Percentiles rank a stretch among this genome's conserved stretches.
These are phyloP conservation scores for Protomyces lactucae-debilis DNA, from an alignment of 1,139 yeast genomes.

Conservation along the genomic window DNA sequence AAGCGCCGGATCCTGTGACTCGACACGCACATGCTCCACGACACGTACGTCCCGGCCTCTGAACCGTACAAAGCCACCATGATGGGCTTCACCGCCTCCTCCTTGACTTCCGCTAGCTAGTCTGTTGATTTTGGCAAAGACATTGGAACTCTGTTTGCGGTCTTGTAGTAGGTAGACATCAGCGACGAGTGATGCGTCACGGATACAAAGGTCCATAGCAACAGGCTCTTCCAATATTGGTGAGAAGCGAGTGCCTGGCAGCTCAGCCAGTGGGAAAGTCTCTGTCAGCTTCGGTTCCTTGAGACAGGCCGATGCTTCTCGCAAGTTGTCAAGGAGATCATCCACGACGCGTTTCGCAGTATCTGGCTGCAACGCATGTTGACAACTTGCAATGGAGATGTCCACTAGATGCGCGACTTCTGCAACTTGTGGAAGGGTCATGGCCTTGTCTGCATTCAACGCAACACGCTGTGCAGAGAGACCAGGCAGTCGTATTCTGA, in stretches of 20 bases:
- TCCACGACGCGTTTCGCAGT: constrained; percentile 11
- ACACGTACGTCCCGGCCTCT: constrained; percentile 37
- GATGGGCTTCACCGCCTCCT: not conserved
- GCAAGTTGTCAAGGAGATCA: constrained; percentile 2
- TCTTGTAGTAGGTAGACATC: constrained; percentile 11
- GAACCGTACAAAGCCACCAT: constrained; percentile 15
- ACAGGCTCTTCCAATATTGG: constrained; percentile 20
- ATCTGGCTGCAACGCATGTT: constrained; percentile 6
- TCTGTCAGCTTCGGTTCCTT: not conserved
- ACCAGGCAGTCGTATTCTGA: not conserved
- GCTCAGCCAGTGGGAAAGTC: constrained; percentile 6
- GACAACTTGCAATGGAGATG: constrained; percentile 2
- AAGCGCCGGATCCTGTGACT: constrained; percentile 47
- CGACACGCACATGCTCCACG: constrained; percentile 44
- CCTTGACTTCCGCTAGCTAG: not conserved
- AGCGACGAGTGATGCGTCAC: constrained; percentile 19
- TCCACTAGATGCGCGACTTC: constrained; percentile 7
- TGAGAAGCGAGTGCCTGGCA: constrained; percentile 3
- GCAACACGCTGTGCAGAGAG: not conserved
- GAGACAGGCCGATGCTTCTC: constrained; percentile 1
- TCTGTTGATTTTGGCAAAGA: not conserved
- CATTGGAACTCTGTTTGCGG: not conserved
- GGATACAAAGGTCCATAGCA: constrained; percentile 16
- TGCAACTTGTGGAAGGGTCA: constrained; percentile 13
- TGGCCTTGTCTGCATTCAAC: not conserved